Evolutionary conservation across 768 basidiomycete species (phyloP).

Genomic region (Amanita pseudoporphyria): DNA sequence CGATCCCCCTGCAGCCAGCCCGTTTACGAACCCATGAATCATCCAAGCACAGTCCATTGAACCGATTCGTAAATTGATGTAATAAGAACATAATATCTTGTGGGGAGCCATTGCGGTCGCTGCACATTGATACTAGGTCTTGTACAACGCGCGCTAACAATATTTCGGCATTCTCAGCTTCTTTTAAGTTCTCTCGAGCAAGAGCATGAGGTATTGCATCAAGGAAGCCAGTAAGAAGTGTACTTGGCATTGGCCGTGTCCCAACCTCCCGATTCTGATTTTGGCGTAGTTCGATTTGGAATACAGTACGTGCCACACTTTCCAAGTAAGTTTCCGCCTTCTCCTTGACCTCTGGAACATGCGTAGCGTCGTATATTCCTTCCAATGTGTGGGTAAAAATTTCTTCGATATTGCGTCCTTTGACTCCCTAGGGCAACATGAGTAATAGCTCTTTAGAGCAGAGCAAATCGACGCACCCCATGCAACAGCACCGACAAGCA

Average conservation of each 20-base stretch:
- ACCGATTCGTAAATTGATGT: conserved; percentile 75
- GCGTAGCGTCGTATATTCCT: conserved; percentile 69
- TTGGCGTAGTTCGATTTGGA: conserved; percentile 65
- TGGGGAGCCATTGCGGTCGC: conserved; percentile 32
- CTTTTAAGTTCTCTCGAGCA: conserved; percentile 52
- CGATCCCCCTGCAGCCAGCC: conserved; percentile 83
- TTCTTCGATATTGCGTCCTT: conserved; percentile 63
- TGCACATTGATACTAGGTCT: conserved; percentile 52
- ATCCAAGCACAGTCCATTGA: conserved; percentile 82
- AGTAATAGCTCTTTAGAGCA: no score
- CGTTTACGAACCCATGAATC: conserved; percentile 86
- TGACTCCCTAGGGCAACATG: conserved; percentile 44
- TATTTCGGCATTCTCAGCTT: conserved; percentile 48
- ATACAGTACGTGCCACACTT: conserved; percentile 60
- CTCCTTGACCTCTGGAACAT: conserved; percentile 57
- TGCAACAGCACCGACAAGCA: conserved; percentile 62
- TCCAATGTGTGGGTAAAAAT: conserved; percentile 63
- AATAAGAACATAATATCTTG: conserved; percentile 59
- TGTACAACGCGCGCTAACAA: conserved; percentile 55
- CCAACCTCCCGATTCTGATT: conserved; percentile 43
- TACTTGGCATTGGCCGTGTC: conserved; percentile 43
- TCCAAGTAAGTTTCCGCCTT: conserved; percentile 64
- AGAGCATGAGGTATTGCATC: conserved; percentile 74
- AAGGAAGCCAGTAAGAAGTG: conserved; percentile 60
- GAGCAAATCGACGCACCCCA: conserved; percentile 40